Percentiles rank a stretch among this genome's conserved stretches.
Conservation (phyloP, 495 filamentous ascomycete species). For the Tuber aestivum region DNA sequence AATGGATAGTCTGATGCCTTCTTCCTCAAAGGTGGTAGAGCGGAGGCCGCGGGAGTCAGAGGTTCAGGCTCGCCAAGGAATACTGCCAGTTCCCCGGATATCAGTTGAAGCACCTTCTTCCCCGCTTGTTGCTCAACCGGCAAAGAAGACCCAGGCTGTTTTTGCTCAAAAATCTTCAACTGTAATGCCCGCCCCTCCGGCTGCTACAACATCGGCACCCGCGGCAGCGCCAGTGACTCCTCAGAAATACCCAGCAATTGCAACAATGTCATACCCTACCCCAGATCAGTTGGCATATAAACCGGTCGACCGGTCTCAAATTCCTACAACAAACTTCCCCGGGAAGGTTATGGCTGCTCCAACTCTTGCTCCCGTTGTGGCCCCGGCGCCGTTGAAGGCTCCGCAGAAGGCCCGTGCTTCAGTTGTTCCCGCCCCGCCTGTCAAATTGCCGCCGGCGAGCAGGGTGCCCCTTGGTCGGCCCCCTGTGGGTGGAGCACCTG, state of each 20-base stretch:
- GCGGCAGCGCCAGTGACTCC: neutral
- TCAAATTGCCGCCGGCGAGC: slow-evolving; percentile 5
- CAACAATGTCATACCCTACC: slow-evolving; percentile 30
- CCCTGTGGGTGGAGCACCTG: slow-evolving; percentile 1
- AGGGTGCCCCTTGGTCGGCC: slow-evolving; percentile 2
- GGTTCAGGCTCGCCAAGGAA: slow-evolving; percentile 10
- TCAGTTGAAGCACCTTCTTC: slow-evolving; percentile 18
- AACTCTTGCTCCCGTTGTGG: neutral
- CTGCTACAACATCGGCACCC: neutral
- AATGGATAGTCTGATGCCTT: slow-evolving; percentile 18
- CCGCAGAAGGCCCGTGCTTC: neutral
- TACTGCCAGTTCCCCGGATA: slow-evolving; percentile 20
- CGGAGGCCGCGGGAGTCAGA: slow-evolving; percentile 10
- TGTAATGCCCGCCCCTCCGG: neutral
- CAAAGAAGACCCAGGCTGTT: neutral
- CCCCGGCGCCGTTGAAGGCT: neutral
- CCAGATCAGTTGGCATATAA: slow-evolving; percentile 34
- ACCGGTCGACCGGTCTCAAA: slow-evolving; percentile 25
- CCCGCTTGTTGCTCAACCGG: slow-evolving; percentile 12
- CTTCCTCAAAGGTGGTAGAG: slow-evolving; percentile 23
- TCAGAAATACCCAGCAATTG: slow-evolving; percentile 26
- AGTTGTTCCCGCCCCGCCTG: neutral
- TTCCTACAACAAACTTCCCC: slow-evolving; percentile 13
- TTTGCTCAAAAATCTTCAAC: slow-evolving; percentile 7
- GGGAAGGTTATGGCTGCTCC: slow-evolving; percentile 3